These are phyloP conservation scores for Erigeron canadensis DNA, from an alignment of 129 eudicot species.

Conservation along the genomic window DNA sequence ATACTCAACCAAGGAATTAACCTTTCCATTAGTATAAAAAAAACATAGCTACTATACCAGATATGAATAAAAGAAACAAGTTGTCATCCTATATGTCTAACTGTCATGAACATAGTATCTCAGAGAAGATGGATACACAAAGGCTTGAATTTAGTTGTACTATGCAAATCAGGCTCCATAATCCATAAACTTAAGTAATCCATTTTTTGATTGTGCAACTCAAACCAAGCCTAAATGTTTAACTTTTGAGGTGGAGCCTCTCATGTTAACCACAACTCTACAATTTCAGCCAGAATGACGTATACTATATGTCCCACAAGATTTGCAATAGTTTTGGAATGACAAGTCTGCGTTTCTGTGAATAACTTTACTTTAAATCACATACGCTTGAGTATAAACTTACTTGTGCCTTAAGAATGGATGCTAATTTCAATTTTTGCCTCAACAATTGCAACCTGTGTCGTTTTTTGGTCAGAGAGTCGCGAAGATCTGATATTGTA, in stretches of 20 bases:
- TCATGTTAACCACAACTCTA: neutral
- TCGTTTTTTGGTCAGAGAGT: constrained; percentile 79
- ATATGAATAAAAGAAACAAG: neutral
- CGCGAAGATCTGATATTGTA: constrained; percentile 82
- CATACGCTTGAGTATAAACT: constrained; percentile 25
- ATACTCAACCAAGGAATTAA: neutral
- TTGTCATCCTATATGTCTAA: neutral
- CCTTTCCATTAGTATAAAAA: neutral
- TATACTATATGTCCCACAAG: neutral
- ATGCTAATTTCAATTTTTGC: constrained; percentile 86
- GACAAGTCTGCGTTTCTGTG: neutral
- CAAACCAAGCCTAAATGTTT: neutral
- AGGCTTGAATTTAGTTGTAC: neutral
- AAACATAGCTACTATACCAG: neutral
- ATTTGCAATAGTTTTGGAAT: constrained; percentile 3
- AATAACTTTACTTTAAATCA: neutral
- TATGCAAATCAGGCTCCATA: too few species aligned
- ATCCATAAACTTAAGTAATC: too few species aligned
- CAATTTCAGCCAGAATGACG: neutral
- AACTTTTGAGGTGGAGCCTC: neutral
- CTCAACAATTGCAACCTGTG: constrained; percentile 75
- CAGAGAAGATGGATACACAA: neutral
- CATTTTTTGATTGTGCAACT: neutral
- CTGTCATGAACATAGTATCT: neutral
- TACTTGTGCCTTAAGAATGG: constrained; percentile 88